These are phyloP conservation scores for Xylaria sp. DNA, from an alignment of 495 filamentous ascomycete species.

Conservation along the genomic window DNA sequence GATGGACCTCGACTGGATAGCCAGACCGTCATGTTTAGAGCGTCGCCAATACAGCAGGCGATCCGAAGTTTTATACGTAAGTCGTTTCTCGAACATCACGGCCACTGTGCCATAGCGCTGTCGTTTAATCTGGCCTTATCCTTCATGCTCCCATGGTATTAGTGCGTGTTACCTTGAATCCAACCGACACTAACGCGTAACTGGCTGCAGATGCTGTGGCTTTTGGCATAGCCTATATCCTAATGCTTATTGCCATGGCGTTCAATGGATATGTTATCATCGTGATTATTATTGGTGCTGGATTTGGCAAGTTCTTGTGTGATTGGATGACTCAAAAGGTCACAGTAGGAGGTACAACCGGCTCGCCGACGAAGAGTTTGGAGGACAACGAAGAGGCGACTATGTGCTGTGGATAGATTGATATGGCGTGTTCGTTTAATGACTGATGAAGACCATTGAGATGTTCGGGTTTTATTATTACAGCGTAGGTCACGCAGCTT, in stretches of 20 bases:
- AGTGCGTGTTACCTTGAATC: not conserved
- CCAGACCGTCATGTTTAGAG: conserved; percentile 50
- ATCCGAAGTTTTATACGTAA: conserved; percentile 52
- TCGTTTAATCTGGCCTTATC: not conserved
- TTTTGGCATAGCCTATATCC: conserved; percentile 62
- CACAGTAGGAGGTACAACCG: conserved; percentile 25
- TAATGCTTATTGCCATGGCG: conserved; percentile 65
- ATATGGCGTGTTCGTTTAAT: not conserved
- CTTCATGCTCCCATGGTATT: not conserved
- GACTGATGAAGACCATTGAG: not conserved
- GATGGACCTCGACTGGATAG: conserved; percentile 16
- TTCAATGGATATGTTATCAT: conserved; percentile 66
- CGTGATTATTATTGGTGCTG: conserved; percentile 61
- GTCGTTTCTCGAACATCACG: not conserved
- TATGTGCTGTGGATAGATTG: conserved; percentile 39
- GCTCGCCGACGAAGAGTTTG: conserved; percentile 20
- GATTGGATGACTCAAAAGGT: conserved; percentile 48
- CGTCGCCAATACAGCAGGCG: conserved; percentile 54
- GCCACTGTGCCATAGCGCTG: not conserved
- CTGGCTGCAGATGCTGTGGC: conserved; percentile 45
- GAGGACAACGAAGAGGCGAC: conserved; percentile 35
- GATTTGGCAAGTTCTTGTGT: conserved; percentile 53
- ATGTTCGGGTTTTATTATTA: not conserved
- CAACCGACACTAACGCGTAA: not conserved
- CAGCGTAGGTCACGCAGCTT: not conserved